These are phyloP conservation scores for Claviceps purpurea DNA, from an alignment of 2,329 filamentous ascomycete genomes.

Conservation along the genomic window DNA sequence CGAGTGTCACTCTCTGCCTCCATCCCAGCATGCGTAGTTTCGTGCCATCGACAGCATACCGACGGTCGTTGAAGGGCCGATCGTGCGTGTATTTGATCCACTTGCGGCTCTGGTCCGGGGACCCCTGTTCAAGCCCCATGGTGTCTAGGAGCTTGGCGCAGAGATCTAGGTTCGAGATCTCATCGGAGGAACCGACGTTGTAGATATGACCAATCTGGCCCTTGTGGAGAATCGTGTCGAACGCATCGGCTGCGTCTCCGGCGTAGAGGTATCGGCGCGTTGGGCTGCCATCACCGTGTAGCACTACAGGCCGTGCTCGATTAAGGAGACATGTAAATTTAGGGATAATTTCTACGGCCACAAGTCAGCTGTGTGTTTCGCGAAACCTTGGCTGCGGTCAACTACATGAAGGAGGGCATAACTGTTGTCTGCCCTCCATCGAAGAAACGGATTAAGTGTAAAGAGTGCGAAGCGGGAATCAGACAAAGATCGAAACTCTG, in stretches of 20 bases:
- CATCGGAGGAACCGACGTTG: conserved; percentile 68
- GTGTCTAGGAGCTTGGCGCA: conserved; percentile 51
- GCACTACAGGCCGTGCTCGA: conserved; percentile 50
- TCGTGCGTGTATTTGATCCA: conserved; percentile 67
- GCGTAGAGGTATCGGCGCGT: conserved; percentile 67
- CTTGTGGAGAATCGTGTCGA: conserved; percentile 73
- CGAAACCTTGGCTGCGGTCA: too few relatives aligned
- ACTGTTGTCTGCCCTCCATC: too few relatives aligned
- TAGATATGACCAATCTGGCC: conserved; percentile 64
- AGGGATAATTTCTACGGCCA: conserved; percentile 58
- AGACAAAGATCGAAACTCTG: background rate
- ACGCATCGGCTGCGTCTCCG: conserved; percentile 66
- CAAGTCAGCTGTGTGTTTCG: background rate
- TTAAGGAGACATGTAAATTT: conserved; percentile 66
- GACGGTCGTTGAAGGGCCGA: conserved; percentile 63
- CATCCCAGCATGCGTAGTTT: conserved; percentile 56
- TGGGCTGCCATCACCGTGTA: conserved; percentile 65
- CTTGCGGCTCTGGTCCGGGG: conserved; percentile 39
- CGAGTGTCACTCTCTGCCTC: conserved; percentile 53
- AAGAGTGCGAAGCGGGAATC: background rate
- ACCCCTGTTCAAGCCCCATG: conserved; percentile 41
- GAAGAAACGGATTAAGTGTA: too few relatives aligned
- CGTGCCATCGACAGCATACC: conserved; percentile 58
- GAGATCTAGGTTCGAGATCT: conserved; percentile 61
- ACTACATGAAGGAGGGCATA: too few relatives aligned